Conservation (phyloP, 1,284 basidiomycete species). For the Ustilago hordei region DNA sequence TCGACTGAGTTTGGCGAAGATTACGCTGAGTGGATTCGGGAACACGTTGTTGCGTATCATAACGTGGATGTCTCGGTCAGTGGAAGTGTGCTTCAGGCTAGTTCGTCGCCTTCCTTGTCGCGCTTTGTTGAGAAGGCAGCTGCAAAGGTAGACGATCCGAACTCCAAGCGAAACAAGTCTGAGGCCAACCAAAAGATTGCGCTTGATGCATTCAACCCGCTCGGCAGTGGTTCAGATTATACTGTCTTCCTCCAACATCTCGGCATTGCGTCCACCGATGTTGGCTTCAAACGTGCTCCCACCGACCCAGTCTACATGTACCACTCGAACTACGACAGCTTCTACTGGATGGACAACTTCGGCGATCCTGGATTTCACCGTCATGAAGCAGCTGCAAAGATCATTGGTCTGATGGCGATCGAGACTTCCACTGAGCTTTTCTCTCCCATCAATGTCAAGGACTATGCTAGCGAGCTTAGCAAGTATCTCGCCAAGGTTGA, state of each 20-base stretch:
- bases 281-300: slow-evolving; percentile 64
- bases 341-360: slow-evolving; percentile 80
- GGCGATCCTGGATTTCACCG: slow-evolving; percentile 81
- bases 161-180: slow-evolving; percentile 6
- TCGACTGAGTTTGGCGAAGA: slow-evolving; percentile 91
- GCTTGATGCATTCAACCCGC: slow-evolving; percentile 38
- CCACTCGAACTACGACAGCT: slow-evolving; percentile 79
- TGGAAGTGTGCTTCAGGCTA: slow-evolving; percentile 76
- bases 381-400: slow-evolving; percentile 78
- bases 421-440: slow-evolving; percentile 76
- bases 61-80: slow-evolving; percentile 81
- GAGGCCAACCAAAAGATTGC: slow-evolving; percentile 21
- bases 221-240: slow-evolving; percentile 76
- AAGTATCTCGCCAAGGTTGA: slow-evolving; percentile 53
- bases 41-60: slow-evolving; percentile 85
- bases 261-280: slow-evolving; percentile 70
- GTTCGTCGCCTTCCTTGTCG: slow-evolving; percentile 81
- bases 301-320: slow-evolving; percentile 72
- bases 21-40: slow-evolving; percentile 82
- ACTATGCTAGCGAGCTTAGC: slow-evolving; percentile 51
- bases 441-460: slow-evolving; percentile 80
- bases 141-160: slow-evolving; percentile 72
- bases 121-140: slow-evolving; percentile 79
- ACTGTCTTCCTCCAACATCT: slow-evolving; percentile 78
- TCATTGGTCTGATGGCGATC: slow-evolving; percentile 72